Percentiles rank a stretch among this genome's conserved stretches.
Evolutionary conservation across 202 grass and related monocot genomes (phyloP).

Genomic region (Brachypodium distachyon): DNA sequence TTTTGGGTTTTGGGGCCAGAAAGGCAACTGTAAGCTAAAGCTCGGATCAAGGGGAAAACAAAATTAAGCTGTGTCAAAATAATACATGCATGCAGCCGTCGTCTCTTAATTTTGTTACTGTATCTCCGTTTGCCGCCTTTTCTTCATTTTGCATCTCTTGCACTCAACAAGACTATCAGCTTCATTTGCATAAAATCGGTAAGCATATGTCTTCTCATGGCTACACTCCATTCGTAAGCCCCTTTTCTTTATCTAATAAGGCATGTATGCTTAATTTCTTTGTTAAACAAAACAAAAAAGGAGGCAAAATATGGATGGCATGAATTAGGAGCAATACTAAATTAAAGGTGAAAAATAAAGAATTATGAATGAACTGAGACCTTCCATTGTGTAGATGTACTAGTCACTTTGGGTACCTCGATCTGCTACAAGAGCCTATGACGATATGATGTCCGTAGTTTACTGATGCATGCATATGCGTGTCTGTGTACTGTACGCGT

Average conservation of each 20-base stretch:
- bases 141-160: background rate
- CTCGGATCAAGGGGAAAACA: conserved; percentile 18
- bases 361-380: background rate
- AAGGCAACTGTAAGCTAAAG: conserved; percentile 44
- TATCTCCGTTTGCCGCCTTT: background rate
- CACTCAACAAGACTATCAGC: background rate
- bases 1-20: conserved; percentile 16
- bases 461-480: background rate
- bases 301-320: background rate
- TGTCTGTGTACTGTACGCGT: conserved; percentile 24
- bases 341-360: background rate
- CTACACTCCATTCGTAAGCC: background rate
- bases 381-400: background rate
- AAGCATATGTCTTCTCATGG: background rate
- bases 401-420: background rate
- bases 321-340: background rate
- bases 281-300: background rate
- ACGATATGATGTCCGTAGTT: background rate
- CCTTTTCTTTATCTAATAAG: no score
- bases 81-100: conserved; percentile 27
- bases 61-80: conserved; percentile 17
- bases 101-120: background rate
- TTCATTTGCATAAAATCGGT: background rate
- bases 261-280: background rate
- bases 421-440: background rate